Conservation (phyloP, 352 stramenopile genomes). For the Phytophthora megakarya region DNA sequence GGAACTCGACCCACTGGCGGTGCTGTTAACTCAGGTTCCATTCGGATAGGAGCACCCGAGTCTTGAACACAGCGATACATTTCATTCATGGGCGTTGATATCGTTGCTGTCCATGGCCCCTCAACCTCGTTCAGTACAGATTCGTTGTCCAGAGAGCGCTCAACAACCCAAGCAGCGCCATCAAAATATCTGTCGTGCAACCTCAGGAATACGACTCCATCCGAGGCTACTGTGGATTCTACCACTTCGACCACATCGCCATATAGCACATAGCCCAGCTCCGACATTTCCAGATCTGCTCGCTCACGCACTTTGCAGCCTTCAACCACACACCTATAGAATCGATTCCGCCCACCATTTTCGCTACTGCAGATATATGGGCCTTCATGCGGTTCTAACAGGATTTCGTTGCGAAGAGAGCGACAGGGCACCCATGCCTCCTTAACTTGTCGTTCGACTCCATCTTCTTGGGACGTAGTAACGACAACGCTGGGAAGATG, state of each 20-base stretch:
- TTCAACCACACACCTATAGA: constrained; percentile 76
- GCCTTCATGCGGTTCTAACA: constrained; percentile 61
- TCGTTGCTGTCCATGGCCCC: constrained; percentile 40
- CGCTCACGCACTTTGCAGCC: constrained; percentile 66
- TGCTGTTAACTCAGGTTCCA: constrained; percentile 60
- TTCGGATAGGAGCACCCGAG: constrained; percentile 58
- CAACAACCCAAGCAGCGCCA: constrained; percentile 66
- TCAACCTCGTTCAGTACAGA: constrained; percentile 72
- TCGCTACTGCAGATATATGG: constrained; percentile 33
- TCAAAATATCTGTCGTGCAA: constrained; percentile 77
- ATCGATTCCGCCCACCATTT: constrained; percentile 24
- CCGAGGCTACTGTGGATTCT: constrained; percentile 40
- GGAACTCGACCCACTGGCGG: constrained; percentile 60
- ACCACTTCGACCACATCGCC: constrained; percentile 79
- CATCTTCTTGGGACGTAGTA: constrained; percentile 16
- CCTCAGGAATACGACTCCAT: constrained; percentile 68
- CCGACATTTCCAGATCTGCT: constrained; percentile 57
- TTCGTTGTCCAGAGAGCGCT: constrained; percentile 79
- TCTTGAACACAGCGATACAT: constrained; percentile 77
- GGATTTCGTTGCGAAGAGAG: constrained; percentile 76
- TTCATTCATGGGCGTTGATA: constrained; percentile 6
- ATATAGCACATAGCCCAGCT: constrained; percentile 79
- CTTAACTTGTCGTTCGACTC: constrained; percentile 30
- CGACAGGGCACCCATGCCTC: constrained; percentile 70
- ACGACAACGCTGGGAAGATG: constrained; percentile 41